Evolutionary conservation across 108 stramenopile species (phyloP), one percentile per base, ranked within the genome.

Genomic region (Cyclotella kingstonii): DNA sequence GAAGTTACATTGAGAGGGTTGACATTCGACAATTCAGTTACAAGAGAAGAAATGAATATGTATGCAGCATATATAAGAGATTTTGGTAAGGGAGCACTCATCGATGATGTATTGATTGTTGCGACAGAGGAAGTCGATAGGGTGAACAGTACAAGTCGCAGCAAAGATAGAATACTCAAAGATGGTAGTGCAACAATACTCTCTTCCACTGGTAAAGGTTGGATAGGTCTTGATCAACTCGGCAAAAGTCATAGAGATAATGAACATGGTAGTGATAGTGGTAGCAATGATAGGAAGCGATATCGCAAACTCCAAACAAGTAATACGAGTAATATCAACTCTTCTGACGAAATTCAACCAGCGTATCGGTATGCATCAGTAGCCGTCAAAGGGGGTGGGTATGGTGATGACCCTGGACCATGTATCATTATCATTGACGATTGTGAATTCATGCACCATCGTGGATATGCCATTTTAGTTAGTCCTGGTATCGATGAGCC

Each of bases 401-500:
- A 62, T 19, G 69, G 69, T 10, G 54, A 57, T 45, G 69, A 70
- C 42, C 59, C 69, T 4, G 69, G 69, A n/a, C 59, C 69, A 31
- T 23, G 60, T 9, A 53, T 70, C 17, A 49, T 70, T 7, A 62
- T 60, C 15, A 70, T 70, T 33, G 60, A 61, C 33, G 59, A 62
- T 55, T 70, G 69, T 36, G 41, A 38, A 26, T 70, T 70, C 43
- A 21, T 26, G 30, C n/a, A 45, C 26, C 60, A 70, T 49, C 60
- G 60, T 10, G 69, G 69, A 29, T 70, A 70, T 54, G 69, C 69
- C 27, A 14, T 70, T 19, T 31, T 70, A 18, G 69, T 70, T 5
- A 70, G 69, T 55, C 69, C 60, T 33, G 69, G 69, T 27, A 70
- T 70, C 33, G 45, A 61, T 18, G 42, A 31, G 34, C 69, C 69